Percentiles rank a stretch among this genome's conserved stretches.
phyloP scores from a whole-genome alignment of 2,329 filamentous ascomycete genomes.

The Westerdykella aurantiaca region DNA sequence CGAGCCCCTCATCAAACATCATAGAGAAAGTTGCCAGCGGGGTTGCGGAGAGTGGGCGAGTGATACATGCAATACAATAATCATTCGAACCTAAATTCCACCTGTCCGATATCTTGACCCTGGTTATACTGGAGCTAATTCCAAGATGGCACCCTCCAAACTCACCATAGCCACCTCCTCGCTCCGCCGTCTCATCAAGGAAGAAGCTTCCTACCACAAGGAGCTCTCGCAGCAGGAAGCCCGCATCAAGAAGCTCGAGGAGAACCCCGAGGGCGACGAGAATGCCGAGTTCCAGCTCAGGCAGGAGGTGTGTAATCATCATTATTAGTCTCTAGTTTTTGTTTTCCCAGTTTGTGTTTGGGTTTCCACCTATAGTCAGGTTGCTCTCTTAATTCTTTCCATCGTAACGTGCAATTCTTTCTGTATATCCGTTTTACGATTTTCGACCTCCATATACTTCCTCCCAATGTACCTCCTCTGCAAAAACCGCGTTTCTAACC shows the following conservation, averaged over 20 bases:
- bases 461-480: too few species aligned
- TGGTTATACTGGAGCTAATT: neutral
- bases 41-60: too few species aligned
- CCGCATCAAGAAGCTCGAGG: conserved; percentile 63
- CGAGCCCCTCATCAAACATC: too few species aligned
- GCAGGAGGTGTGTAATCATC: conserved; percentile 66
- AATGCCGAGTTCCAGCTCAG: conserved; percentile 75
- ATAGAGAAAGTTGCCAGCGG: too few species aligned
- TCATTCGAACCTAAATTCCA: too few species aligned
- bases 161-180: conserved; percentile 75
- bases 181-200: conserved; percentile 79
- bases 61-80: too few species aligned
- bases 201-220: conserved; percentile 83
- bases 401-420: too few species aligned
- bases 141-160: conserved; percentile 70
- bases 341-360: neutral
- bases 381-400: too few species aligned
- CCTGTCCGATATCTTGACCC: too few species aligned
- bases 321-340: neutral
- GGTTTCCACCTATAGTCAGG: too few species aligned
- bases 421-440: too few species aligned
- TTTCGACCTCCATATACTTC: too few species aligned
- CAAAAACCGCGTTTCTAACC: neutral
- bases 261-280: conserved; percentile 53
- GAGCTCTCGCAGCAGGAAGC: conserved; percentile 72